Percentiles rank a stretch among this genome's conserved stretches.
These are phyloP conservation scores for Penicillium steckii DNA, from an alignment of 495 filamentous ascomycete species.

Conservation along the genomic window DNA sequence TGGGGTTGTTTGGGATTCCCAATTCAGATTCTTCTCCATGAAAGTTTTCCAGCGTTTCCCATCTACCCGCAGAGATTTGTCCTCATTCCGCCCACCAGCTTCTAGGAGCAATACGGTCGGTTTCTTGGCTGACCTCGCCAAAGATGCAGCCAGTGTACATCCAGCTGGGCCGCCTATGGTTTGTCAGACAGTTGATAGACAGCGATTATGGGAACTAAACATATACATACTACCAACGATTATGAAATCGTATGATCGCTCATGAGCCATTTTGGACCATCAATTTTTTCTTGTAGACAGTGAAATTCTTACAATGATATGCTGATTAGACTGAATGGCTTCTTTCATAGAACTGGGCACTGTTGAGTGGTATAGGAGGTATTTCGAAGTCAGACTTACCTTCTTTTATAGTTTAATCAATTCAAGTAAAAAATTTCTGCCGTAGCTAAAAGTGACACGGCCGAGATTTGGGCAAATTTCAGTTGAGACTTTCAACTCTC, in stretches of 20 bases:
- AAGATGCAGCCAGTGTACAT: conserved; percentile 43
- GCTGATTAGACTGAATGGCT: neutral
- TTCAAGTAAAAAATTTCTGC: neutral
- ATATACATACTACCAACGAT: neutral
- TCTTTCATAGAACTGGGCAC: neutral
- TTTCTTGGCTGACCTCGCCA: conserved; percentile 43
- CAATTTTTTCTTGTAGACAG: neutral
- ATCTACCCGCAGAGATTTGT: conserved; percentile 45
- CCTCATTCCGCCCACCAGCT: conserved; percentile 52
- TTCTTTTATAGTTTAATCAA: neutral
- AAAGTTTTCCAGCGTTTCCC: conserved; percentile 55
- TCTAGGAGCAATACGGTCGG: conserved; percentile 59
- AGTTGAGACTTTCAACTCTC: no score
- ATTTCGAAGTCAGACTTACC: neutral
- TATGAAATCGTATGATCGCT: neutral
- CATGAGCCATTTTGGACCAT: neutral
- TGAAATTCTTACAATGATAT: no score
- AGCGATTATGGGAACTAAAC: neutral
- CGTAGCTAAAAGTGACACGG: no score
- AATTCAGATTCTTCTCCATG: conserved; percentile 49
- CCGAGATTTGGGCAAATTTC: no score
- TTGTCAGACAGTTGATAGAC: neutral
- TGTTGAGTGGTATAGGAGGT: neutral
- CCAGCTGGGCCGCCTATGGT: conserved; percentile 56
- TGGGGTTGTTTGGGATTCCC: conserved; percentile 58